Evolutionary conservation across 768 basidiomycete genomes (phyloP).

Genomic region (Suillus placidus): DNA sequence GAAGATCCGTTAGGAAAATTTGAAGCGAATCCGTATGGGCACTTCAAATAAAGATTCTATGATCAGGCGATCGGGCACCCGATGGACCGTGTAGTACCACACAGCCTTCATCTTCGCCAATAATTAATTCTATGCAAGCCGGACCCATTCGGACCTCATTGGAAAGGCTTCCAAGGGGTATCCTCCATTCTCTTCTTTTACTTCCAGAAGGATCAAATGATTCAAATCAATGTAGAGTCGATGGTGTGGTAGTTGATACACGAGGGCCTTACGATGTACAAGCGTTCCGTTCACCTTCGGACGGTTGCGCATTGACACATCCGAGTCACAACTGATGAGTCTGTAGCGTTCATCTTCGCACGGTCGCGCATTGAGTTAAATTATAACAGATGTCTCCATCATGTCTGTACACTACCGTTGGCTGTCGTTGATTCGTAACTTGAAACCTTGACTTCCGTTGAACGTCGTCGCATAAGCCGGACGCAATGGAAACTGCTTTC

Average conservation of each 20-base stretch:
- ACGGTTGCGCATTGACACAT: too few relatives aligned
- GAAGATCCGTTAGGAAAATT: neutral
- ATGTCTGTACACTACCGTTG: too few relatives aligned
- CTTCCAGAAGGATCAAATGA: neutral
- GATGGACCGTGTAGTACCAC: constrained; percentile 25
- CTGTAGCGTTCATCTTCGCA: too few relatives aligned
- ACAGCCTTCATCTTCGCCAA: constrained; percentile 34
- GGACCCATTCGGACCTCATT: neutral
- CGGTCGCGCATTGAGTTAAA: too few relatives aligned
- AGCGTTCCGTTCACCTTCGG: too few relatives aligned
- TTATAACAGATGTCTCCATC: too few relatives aligned
- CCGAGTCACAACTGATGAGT: too few relatives aligned
- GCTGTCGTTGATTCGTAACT: too few relatives aligned
- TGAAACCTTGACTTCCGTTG: too few relatives aligned
- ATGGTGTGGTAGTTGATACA: neutral
- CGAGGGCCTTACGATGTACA: neutral
- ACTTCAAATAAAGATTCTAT: neutral
- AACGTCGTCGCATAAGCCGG: too few relatives aligned
- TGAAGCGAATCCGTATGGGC: constrained; percentile 4
- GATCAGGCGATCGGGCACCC: constrained; percentile 11
- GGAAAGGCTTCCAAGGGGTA: neutral
- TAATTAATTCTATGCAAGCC: neutral
- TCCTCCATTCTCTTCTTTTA: neutral
- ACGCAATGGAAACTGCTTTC: too few relatives aligned
- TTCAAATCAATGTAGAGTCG: neutral